These are phyloP conservation scores for Euphorbia schlechtendalii DNA, from an alignment of 441 rosid species.

Conservation along the genomic window DNA sequence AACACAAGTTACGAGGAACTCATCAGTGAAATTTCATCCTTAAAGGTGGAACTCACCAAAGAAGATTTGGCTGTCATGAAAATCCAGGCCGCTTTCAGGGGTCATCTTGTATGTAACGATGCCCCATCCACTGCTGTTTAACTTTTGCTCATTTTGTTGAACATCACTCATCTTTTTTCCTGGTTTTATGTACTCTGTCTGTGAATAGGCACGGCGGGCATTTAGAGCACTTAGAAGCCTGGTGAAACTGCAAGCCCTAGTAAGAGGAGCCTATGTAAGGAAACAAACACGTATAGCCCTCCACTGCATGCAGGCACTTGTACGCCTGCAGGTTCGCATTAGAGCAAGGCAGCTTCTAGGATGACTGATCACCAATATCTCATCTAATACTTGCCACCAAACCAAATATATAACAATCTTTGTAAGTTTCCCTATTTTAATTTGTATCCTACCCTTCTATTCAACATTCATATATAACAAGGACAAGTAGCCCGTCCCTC, in stretches of 20 bases:
- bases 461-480: not conserved
- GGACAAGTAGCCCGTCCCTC: not conserved
- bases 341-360: too few species aligned
- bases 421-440: not conserved
- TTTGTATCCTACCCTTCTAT: not conserved
- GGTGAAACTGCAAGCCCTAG: slow-evolving; percentile 71
- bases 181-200: slow-evolving; percentile 29
- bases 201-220: slow-evolving; percentile 57
- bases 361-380: too few species aligned
- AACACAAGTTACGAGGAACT: slow-evolving; percentile 9
- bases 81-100: slow-evolving; percentile 76
- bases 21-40: slow-evolving; percentile 9
- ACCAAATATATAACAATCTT: slow-evolving; percentile 3
- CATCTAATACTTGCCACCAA: too few species aligned
- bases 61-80: slow-evolving; percentile 54
- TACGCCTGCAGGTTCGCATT: too few species aligned
- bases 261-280: slow-evolving; percentile 35
- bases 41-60: slow-evolving; percentile 10
- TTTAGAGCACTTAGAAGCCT: slow-evolving; percentile 43
- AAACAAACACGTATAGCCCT: too few species aligned
- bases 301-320: too few species aligned
- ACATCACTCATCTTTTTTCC: not conserved
- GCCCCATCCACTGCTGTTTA: not conserved
- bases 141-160: not conserved
- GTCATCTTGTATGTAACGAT: slow-evolving; percentile 49